Conservation (phyloP, 495 filamentous ascomycete species). For the Acidiella bohemica region DNA sequence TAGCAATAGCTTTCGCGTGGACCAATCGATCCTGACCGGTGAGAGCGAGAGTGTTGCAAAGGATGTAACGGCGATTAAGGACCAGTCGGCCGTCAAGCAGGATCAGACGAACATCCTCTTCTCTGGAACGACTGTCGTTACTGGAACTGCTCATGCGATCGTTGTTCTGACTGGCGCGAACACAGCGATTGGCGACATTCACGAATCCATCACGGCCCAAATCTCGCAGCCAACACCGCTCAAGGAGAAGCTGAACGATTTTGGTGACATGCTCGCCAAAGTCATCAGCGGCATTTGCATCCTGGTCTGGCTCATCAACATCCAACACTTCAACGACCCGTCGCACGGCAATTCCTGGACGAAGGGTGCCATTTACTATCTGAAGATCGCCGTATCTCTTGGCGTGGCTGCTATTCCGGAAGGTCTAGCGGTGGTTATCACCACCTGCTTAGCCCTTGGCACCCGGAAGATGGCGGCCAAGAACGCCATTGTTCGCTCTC, state of each 20-base stretch:
- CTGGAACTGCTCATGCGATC: constrained; percentile 80
- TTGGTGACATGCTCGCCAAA: constrained; percentile 91
- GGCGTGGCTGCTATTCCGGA: constrained; percentile 97
- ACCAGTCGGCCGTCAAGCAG: constrained; percentile 84
- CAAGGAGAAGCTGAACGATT: constrained; percentile 98
- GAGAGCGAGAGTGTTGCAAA: constrained; percentile 97
- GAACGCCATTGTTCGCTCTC: constrained; percentile 88
- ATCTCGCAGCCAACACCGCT: constrained; percentile 95
- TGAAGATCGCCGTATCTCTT: constrained; percentile 98
- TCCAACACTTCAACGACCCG: constrained; percentile 89
- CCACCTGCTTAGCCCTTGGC: constrained; percentile 86
- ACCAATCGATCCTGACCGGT: constrained; percentile 95
- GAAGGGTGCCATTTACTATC: constrained; percentile 98
- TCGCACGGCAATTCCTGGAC: constrained; percentile 89
- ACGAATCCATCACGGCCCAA: constrained; percentile 94
- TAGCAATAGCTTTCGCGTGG: constrained; percentile 91
- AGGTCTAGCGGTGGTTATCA: constrained; percentile 94
- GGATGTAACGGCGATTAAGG: constrained; percentile 52
- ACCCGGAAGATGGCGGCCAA: constrained; percentile 97
- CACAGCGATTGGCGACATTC: constrained; percentile 97
- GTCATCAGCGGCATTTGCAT: constrained; percentile 96
- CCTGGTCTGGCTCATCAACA: constrained; percentile 96
- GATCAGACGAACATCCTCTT: constrained; percentile 97
- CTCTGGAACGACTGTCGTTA: constrained; percentile 94
- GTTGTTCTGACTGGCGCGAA: constrained; percentile 82